Percentiles rank a stretch among this genome's conserved stretches.
Evolutionary conservation across 805 yeast species (phyloP).

Genomic region (Candida coleopterorum): DNA sequence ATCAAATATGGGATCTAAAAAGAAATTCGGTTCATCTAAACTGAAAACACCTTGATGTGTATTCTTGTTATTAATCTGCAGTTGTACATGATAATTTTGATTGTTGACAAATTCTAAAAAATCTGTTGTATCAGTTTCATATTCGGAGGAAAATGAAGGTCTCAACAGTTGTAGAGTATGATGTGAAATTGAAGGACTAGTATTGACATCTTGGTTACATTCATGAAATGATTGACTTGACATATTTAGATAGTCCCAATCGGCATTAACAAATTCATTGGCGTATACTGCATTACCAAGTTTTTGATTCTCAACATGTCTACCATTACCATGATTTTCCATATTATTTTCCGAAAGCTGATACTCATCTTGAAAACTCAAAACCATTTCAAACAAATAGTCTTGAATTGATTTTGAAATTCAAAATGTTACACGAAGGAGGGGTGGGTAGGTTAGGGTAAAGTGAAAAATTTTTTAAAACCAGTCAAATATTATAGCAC

Average conservation of each 20-base stretch:
- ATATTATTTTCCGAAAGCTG: not conserved
- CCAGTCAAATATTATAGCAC: not conserved
- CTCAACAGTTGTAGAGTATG: conserved; percentile 9
- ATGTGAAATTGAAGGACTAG: conserved; percentile 7
- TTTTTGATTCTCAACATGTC: not conserved
- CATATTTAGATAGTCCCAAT: conserved; percentile 4
- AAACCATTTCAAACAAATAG: conserved; percentile 3
- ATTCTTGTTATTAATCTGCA: not conserved
- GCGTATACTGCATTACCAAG: not conserved
- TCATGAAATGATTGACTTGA: conserved; percentile 1
- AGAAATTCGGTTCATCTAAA: conserved; percentile 1
- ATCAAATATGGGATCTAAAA: conserved; percentile 1
- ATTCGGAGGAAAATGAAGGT: conserved; percentile 9
- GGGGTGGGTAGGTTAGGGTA: not conserved
- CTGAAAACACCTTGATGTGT: not conserved
- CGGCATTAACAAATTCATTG: not conserved
- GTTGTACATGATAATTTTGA: conserved; percentile 1
- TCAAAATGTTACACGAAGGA: too few species aligned
- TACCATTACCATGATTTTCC: not conserved
- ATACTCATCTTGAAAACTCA: conserved; percentile 4
- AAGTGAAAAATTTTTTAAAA: not conserved
- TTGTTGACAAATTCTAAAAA: conserved; percentile 4
- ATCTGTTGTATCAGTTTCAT: conserved; percentile 9
- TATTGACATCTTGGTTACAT: conserved; percentile 1
- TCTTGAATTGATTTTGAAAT: too few species aligned